Percentiles rank a stretch among this genome's conserved stretches.
Evolutionary conservation across 2,329 filamentous ascomycete species (phyloP).

Genomic region (Fusarium abutilonis): DNA sequence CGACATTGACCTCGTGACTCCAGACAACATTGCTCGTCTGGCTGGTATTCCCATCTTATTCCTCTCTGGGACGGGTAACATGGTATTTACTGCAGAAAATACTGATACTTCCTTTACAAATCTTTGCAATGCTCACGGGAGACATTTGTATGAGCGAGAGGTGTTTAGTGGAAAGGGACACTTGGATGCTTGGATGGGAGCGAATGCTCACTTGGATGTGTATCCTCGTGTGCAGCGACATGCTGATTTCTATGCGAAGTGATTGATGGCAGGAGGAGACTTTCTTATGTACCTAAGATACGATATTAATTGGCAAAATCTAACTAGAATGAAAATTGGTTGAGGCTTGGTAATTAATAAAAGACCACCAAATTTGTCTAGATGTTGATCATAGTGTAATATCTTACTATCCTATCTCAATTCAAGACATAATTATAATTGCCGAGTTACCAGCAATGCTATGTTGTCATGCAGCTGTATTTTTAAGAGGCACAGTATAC

Average conservation of each 20-base stretch:
- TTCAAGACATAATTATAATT: no score
- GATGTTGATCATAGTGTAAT: no score
- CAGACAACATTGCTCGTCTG: constrained; percentile 61
- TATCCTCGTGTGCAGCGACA: constrained; percentile 36
- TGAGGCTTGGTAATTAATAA: not conserved
- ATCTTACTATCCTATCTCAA: no score
- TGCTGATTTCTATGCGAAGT: not conserved
- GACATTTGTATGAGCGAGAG: constrained; percentile 42
- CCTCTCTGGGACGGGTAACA: constrained; percentile 34
- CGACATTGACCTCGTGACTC: constrained; percentile 59
- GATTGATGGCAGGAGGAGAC: not conserved
- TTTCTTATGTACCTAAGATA: no score
- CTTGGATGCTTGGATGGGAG: constrained; percentile 45
- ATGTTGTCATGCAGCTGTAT: not conserved
- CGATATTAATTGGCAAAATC: no score
- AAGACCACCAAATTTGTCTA: not conserved
- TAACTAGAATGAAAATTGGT: not conserved
- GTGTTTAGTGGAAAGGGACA: constrained; percentile 40
- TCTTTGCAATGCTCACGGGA: constrained; percentile 36
- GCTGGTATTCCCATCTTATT: constrained; percentile 62
- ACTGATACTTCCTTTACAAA: constrained; percentile 41
- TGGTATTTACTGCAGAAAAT: constrained; percentile 38
- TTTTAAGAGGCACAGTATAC: not conserved
- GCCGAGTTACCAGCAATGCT: no score
- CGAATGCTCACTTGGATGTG: constrained; percentile 31